Conservation (phyloP, 2,329 filamentous ascomycete species). For the Eurotiales sp. region DNA sequence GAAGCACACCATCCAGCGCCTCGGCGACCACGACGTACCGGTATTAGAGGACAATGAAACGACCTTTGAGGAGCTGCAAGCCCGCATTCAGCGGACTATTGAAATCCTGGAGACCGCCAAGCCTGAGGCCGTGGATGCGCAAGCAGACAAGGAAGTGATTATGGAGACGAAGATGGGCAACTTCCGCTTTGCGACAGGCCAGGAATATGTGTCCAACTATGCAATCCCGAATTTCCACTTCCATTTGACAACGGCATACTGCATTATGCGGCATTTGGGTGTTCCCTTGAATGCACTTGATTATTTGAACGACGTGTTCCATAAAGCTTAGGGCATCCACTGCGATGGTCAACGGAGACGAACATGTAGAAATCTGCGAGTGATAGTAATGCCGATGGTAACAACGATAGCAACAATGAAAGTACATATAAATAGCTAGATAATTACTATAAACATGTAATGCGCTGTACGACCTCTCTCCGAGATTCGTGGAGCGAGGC, state of each 20-base stretch:
- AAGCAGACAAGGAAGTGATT: slow-evolving; percentile 38
- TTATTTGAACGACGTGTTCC: slow-evolving; percentile 39
- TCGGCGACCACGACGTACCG: slow-evolving; percentile 33
- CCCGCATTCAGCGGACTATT: slow-evolving; percentile 47
- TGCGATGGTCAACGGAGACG: too few relatives aligned
- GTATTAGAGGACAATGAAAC: slow-evolving; percentile 42
- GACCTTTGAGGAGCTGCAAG: slow-evolving; percentile 49
- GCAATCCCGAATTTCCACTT: slow-evolving; percentile 62
- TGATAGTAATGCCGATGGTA: too few relatives aligned
- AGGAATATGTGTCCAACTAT: slow-evolving; percentile 48
- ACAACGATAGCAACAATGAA: too few relatives aligned
- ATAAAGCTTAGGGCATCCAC: too few relatives aligned
- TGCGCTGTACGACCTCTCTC: too few relatives aligned
- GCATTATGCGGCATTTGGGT: slow-evolving; percentile 58
- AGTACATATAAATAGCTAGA: too few relatives aligned
- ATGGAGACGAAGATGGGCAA: slow-evolving; percentile 32
- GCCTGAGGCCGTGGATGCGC: slow-evolving; percentile 40
- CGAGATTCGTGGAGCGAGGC: too few relatives aligned
- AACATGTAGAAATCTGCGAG: too few relatives aligned
- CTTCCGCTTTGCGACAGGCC: slow-evolving; percentile 36
- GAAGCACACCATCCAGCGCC: slow-evolving; percentile 37
- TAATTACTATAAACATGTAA: too few relatives aligned
- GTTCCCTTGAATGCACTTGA: slow-evolving; percentile 60
- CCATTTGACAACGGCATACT: slow-evolving; percentile 58
- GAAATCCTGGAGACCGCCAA: slow-evolving; percentile 45